Base-by-base conservation (phyloP, 345 rosid genomes). In the Aurinia saxatilis region DNA sequence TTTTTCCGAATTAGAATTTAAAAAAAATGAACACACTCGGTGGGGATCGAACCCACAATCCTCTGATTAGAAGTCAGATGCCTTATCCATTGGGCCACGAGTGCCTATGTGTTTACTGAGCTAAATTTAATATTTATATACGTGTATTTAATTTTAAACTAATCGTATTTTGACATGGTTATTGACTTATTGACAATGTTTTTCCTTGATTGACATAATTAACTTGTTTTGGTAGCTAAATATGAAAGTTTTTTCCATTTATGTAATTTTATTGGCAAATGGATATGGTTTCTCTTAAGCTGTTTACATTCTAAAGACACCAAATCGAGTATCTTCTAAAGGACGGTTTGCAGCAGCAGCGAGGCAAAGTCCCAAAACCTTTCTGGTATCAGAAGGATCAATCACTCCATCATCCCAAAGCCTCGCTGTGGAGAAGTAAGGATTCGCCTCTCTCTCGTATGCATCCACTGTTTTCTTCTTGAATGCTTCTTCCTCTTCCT, bases 381-480 rank as follows among this genome's bases (percentile, higher is more conserved):
- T 89, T 62, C 97, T 77, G 4, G 95, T 87, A 65, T 89, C 96
- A 7, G 81, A 86, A n/a, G 96, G 98, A 74, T 92, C 91, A 18
- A 92, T 89, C 62, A 92, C 78, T 45, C 98, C 97, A 18, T 92
- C 96, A 42, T 87, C 98, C 98, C 98, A 89, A 7, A 92, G 93
- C 78, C 98, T 79, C 11, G 93, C 91, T 5, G 98, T 83, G 15
- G 93, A 92, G 78, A 78, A 92, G 80, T 81, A 92, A 3, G 85
- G 76, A 71, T 59, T 87, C 10, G 93, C 96, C 75, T 92, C 93
- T 74, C 68, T 80, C 77, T 92, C 91, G 6, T 87, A 89, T 0
- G 90, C 87, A 57, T 85, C 96, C 45, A 80, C 80, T 1, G 91
- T 89, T 57, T 84, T 87, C 35, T 66, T 76, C 79, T 84, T 87